Percentiles rank a stretch among this genome's conserved stretches.
These are phyloP conservation scores for Tetrahymena thermophila DNA, from an alignment of 73 alveolate genomes.

Conservation along the genomic window DNA sequence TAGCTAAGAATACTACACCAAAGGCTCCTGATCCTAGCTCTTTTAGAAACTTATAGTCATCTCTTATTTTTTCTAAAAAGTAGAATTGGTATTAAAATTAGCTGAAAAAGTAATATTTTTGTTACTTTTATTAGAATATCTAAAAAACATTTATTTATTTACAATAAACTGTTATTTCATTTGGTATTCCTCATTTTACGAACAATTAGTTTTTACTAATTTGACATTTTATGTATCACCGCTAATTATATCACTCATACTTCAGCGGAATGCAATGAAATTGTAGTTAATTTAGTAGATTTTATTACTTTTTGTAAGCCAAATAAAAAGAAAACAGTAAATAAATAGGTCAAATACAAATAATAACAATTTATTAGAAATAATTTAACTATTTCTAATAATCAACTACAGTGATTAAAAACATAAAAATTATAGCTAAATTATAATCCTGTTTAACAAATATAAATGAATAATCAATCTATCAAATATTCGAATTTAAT, in stretches of 20 bases:
- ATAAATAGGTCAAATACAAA: not conserved
- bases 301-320: not conserved
- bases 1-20: constrained; percentile 59
- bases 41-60: constrained; percentile 46
- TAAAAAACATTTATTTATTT: not conserved
- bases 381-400: too few relatives aligned
- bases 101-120: too few relatives aligned
- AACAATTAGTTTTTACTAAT: not conserved
- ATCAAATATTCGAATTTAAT: not conserved
- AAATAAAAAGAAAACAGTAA: not conserved
- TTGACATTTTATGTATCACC: not conserved
- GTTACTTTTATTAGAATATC: not conserved
- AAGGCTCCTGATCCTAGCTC: constrained; percentile 73
- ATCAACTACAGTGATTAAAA: not conserved
- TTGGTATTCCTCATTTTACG: not conserved
- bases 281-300: too few relatives aligned
- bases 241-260: not conserved
- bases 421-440: not conserved
- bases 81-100: not conserved
- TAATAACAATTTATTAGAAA: not conserved
- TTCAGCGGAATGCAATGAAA: not conserved
- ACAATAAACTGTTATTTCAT: not conserved
- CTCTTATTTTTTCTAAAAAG: constrained; percentile 41
- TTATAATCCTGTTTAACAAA: too few relatives aligned
- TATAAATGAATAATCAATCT: not conserved